A percentile compares a stretch with the other conserved stretches of the same genome.
Evolutionary conservation across 768 basidiomycete genomes (phyloP).

Genomic region (Pleurotus cornucopiae): DNA sequence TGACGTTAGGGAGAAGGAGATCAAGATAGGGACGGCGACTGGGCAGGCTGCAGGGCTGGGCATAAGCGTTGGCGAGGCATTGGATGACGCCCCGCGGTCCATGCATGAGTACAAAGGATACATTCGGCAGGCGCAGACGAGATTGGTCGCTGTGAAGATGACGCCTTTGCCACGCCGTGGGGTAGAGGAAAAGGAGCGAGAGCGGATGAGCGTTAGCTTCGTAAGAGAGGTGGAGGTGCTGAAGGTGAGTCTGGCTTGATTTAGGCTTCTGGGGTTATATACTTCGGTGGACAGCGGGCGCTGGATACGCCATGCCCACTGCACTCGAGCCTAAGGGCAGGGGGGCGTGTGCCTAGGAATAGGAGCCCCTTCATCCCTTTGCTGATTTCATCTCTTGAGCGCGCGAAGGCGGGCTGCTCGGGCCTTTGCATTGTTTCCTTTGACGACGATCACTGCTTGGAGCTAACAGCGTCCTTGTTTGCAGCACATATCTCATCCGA

Average conservation of each 20-base stretch:
- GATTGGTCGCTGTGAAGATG: constrained; percentile 46
- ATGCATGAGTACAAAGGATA: neutral
- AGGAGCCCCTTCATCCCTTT: neutral
- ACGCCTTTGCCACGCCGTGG: constrained; percentile 24
- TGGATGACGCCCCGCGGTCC: constrained; percentile 10
- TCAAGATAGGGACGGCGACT: neutral
- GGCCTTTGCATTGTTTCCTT: neutral
- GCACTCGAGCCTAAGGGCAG: neutral
- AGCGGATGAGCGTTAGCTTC: constrained; percentile 73
- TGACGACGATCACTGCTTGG: neutral
- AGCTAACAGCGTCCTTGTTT: constrained; percentile 8
- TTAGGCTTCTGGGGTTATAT: neutral
- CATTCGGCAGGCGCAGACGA: constrained; percentile 13
- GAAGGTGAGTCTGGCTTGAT: constrained; percentile 43
- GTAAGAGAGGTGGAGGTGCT: constrained; percentile 82
- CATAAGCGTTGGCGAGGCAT: constrained; percentile 5
- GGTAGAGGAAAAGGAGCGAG: constrained; percentile 47
- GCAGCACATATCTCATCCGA: constrained; percentile 77
- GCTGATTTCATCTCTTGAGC: neutral
- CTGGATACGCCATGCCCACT: neutral
- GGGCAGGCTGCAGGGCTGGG: constrained; percentile 6
- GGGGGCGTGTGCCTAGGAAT: neutral
- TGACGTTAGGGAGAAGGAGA: neutral
- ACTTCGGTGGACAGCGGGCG: neutral
- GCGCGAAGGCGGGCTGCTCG: neutral